These are phyloP conservation scores for Cordyceps pruinosa DNA, from an alignment of 2,329 filamentous ascomycete genomes.

Conservation along the genomic window DNA sequence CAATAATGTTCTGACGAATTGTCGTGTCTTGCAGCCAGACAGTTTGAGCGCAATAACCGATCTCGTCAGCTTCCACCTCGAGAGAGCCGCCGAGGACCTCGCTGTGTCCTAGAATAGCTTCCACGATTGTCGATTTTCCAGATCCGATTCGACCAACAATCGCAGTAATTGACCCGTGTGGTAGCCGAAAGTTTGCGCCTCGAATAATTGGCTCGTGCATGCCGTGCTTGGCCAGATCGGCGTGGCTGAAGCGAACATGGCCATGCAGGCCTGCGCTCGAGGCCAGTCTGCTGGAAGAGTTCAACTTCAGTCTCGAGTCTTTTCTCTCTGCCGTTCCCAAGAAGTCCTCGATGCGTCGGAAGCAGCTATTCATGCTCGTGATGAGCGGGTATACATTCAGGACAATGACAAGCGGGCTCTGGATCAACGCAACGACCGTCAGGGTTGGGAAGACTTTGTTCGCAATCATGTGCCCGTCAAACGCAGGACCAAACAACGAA, in stretches of 20 bases:
- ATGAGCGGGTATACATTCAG: not conserved
- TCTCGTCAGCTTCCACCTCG: not conserved
- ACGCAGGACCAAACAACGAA: not conserved
- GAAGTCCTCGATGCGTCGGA: not conserved
- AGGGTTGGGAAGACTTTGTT: not conserved
- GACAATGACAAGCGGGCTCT: not conserved
- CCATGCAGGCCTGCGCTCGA: too few species aligned
- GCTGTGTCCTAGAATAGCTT: slow-evolving; percentile 15
- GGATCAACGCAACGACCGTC: not conserved
- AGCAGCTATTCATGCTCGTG: not conserved
- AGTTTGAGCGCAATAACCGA: slow-evolving; percentile 1
- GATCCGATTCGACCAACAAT: slow-evolving; percentile 12
- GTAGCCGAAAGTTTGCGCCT: not conserved
- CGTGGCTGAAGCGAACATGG: too few species aligned
- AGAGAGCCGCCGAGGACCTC: not conserved
- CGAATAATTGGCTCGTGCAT: too few species aligned
- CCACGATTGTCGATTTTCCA: slow-evolving; percentile 16
- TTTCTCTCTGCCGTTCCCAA: not conserved
- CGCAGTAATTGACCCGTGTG: not conserved
- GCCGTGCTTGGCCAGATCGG: too few species aligned
- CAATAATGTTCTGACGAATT: not conserved
- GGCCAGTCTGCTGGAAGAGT: too few species aligned
- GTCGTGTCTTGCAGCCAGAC: not conserved
- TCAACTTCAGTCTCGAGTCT: too few species aligned
- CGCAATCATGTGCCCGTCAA: not conserved